Evolutionary conservation across 2,329 filamentous ascomycete genomes (phyloP), one percentile per base, ranked within the genome.

Genomic region (Diatrype stigma): DNA sequence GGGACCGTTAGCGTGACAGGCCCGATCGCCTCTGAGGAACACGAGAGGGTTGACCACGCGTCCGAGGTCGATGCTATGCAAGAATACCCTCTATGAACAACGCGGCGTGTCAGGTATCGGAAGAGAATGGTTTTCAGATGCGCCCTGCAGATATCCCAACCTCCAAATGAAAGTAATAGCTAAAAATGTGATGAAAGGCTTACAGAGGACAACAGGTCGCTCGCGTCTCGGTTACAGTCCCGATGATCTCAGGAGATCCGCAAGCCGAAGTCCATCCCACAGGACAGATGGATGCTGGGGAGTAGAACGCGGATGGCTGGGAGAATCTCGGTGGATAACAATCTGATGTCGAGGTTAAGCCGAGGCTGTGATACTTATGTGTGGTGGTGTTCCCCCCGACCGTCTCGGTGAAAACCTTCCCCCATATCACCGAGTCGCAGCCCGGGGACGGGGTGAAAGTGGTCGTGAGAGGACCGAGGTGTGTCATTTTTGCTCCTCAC

Each of bases 121-220:
- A 26, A 6, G 2, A 16, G 22, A 8, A 16, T 23, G 22, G 37
- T 40, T 40, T 10, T 42, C 16, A 3, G 38, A 34, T 14, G 14
- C 14, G 30, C n/a, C n/a, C n/a, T 34, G 30, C 30, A 14, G 7
- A 34, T 14, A 14, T 7, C 7, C 30, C 14, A 14, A 34, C 30
- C 14, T 34, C 7, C 30, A 34, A 34, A 34, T 34, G 14, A 14
- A 7, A 7, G 14, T 14, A 14, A 34, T 7, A 34, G 30, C 30
- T 14, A 34, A 14, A 34, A 34, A 14, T 34, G 7, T 34, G 30
- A 14, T 7, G 14, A 23, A 42, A 22, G 22, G 50, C 50, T 12
- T 52, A 54, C 54, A 23, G 26, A 17, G 54, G 54, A 49, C 50
- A 56, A 21, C 54, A 52, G 3, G 46, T 54, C 16, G 45, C 52